Base-by-base conservation (phyloP, 768 basidiomycete genomes). In the Suillus brevipes region DNA sequence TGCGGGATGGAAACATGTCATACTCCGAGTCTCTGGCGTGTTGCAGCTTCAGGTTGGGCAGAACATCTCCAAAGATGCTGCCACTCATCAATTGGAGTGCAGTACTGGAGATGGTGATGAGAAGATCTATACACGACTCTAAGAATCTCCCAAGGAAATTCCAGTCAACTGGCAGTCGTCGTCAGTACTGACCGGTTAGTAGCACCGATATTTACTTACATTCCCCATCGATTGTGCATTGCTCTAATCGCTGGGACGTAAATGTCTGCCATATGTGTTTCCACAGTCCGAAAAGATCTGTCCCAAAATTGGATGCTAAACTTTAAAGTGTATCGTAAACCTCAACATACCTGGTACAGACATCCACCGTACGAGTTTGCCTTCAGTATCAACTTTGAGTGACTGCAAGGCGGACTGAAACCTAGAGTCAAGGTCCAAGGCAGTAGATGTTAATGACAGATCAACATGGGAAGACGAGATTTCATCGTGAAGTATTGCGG, bases 351-450 rank as follows among this genome's bases (percentile, higher is more conserved):
- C 84, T 73, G 79, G 78, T 60, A 85, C 74, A 18, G 79, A 80
- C 36, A 83, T 64, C 6, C 73, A 71, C 64, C 81, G 79, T 28
- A 88, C 85, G 2, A 87, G 80, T 62, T 79, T 83, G 38, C 90
- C 90, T 40, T 83, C 80, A 2, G 83, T 71, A 71, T 92, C 90
- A 38, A 91, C 71, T 1, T 78, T 67, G 62, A 88, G 66, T 1
- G 67, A 68, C 2, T 73, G 71, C 42, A 91, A 64, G 7, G 79
- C 68, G 14, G 78, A 74, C 25, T 73, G 72, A 52, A 92, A 80
- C 71, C 85, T 87, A 62, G 67, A 74, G 73, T 92, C 90, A 47
- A 88, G 71, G 65, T 90, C 87, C 63, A 81, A 82, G 3, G 82
- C 83, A 2, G 77, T 71, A 5, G 84, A 81, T 3, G 85, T 82